Evolutionary conservation across 2,329 filamentous ascomycete species (phyloP), one percentile per base, ranked within the genome.

Genomic region (Elsinoe ampelina): DNA sequence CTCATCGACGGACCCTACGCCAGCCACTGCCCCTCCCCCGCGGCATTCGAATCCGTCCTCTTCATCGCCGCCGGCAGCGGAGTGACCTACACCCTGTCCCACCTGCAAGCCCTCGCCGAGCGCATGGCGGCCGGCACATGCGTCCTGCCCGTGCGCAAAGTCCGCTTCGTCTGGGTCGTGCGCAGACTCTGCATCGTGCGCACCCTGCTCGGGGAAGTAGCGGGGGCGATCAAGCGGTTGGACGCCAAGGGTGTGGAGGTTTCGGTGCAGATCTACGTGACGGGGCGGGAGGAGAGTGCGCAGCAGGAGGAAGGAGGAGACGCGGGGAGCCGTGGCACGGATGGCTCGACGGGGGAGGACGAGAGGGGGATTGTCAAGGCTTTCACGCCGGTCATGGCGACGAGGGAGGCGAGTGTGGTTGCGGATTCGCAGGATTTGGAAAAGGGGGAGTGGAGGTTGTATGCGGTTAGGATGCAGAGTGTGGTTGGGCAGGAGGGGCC

Each of bases 131-230:
- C 13, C 5, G 42, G 47, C 20, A 60, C 54, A 12, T 61, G 59
- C 36, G 58, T 52, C 11, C 60, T 67, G 2, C 64, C 65, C 0
- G 41, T 66, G 5, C 59, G 61, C 4, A 55, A 57, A 5, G 38
- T 66, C 1, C 59, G 63, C 34, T 61, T 67, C 39, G 58, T 67
- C 5, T 67, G 65, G 65, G 63, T 62, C 38, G 58, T 66, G 8
- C 64, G 63, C 42, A 55, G 61, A 22, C 62, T 54, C 22, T 54
- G 56, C 19, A 61, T 59, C 34, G 61, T 61, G 6, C 59, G 55
- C 5, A 65, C 63, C 61, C 45, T 64, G 8, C 58, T 45, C 26
- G 51, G 54, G n/a, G 65, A 66, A 48, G 57, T 66, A 7, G 20
- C 39, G 2, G 26, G 58, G 1, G 62, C 63, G 1, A 56, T 60